phyloP scores from a whole-genome alignment of 805 yeast genomes.

The Candida stauntonica region DNA sequence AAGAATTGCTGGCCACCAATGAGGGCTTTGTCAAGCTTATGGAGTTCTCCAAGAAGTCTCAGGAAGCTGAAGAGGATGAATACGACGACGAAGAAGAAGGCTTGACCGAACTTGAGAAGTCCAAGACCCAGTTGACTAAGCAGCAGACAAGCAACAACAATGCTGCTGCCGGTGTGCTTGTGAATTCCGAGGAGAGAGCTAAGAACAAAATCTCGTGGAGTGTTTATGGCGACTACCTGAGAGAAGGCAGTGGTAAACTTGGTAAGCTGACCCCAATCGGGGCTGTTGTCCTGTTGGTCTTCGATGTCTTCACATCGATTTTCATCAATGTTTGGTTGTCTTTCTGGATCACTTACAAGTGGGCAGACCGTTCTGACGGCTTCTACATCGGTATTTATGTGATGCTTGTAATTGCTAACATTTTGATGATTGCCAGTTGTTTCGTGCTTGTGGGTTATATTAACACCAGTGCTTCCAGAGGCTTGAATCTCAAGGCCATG shows the following conservation, averaged over 20 bases:
- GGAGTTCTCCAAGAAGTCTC: conserved; percentile 34
- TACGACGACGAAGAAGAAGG: conserved; percentile 22
- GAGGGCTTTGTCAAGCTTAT: conserved; percentile 44
- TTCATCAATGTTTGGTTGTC: conserved; percentile 78
- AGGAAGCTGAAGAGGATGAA: conserved; percentile 28
- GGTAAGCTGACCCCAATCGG: conserved; percentile 30
- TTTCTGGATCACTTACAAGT: conserved; percentile 67
- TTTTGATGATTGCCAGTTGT: conserved; percentile 38
- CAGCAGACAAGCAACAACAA: conserved; percentile 13
- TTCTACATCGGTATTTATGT: conserved; percentile 75
- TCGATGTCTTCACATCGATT: conserved; percentile 47
- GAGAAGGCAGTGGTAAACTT: conserved; percentile 50
- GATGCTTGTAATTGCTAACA: conserved; percentile 49
- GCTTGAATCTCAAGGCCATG: conserved; percentile 60
- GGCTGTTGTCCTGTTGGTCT: conserved; percentile 21
- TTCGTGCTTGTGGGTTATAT: conserved; percentile 46
- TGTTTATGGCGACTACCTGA: conserved; percentile 48
- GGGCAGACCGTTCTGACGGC: conserved; percentile 39
- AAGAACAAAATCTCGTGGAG: conserved; percentile 46
- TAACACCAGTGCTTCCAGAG: conserved; percentile 50
- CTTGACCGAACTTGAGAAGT: conserved; percentile 16
- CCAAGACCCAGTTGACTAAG: conserved; percentile 12
- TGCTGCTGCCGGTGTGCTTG: conserved; percentile 33
- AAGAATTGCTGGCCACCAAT: conserved; percentile 40
- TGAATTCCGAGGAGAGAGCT: conserved; percentile 52